phyloP scores from a whole-genome alignment of 2,329 filamentous ascomycete species.

The Fusarium sambucinum region DNA sequence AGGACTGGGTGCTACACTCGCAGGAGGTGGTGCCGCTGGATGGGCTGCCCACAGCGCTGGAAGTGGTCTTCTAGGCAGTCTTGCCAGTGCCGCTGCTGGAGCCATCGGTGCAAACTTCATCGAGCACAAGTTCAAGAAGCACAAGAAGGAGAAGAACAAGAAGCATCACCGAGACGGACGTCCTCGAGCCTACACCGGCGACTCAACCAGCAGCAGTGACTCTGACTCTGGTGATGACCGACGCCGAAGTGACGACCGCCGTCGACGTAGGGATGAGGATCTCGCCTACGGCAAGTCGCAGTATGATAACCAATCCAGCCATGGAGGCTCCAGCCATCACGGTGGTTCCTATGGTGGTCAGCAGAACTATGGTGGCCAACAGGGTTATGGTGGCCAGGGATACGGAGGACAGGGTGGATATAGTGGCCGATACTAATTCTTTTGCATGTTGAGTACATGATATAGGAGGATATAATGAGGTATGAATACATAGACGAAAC shows the following conservation, averaged over 20 bases:
- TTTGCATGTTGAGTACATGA: background rate
- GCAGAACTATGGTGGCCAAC: slow-evolving; percentile 3
- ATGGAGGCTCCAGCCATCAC: slow-evolving; percentile 8
- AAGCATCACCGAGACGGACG: slow-evolving; percentile 42
- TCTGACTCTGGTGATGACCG: slow-evolving; percentile 42
- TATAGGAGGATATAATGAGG: background rate
- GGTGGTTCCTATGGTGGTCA: background rate
- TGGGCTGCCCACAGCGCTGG: slow-evolving; percentile 64
- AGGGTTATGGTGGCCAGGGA: slow-evolving; percentile 1
- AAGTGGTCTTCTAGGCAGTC: slow-evolving; percentile 61
- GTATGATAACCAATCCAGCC: slow-evolving; percentile 3
- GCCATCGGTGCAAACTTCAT: slow-evolving; percentile 63
- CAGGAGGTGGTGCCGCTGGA: slow-evolving; percentile 63
- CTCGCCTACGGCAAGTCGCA: slow-evolving; percentile 30
- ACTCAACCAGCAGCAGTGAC: slow-evolving; percentile 46
- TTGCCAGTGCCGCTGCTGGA: slow-evolving; percentile 62
- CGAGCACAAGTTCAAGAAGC: slow-evolving; percentile 55
- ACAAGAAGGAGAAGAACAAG: slow-evolving; percentile 47
- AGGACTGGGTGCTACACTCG: slow-evolving; percentile 63
- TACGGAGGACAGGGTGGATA: slow-evolving; percentile 8
- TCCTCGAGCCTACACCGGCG: slow-evolving; percentile 31
- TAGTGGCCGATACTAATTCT: slow-evolving; percentile 7
- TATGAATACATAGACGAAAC: background rate
- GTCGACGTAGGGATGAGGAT: slow-evolving; percentile 19
- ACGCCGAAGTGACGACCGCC: slow-evolving; percentile 3